phyloP scores from a whole-genome alignment of 805 yeast genomes.

The Dipodascus albidus region DNA sequence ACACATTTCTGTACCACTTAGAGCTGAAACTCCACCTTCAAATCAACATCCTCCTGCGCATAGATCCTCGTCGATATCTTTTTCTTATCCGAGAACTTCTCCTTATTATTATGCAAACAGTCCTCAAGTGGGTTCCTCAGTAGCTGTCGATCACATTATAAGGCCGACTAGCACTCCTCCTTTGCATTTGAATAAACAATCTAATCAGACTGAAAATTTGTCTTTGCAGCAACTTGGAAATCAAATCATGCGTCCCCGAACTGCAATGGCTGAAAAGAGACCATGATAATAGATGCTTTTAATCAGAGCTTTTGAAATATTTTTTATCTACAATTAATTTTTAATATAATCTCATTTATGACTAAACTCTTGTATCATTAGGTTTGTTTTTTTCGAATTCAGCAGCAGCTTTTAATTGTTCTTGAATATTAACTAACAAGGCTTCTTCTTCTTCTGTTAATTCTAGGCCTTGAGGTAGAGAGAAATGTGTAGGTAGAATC shows the following conservation, averaged over 20 bases:
- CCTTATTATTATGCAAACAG: background rate
- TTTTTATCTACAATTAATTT: background rate
- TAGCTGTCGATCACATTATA: background rate
- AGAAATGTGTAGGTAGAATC: background rate
- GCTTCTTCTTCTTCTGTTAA: constrained; percentile 1
- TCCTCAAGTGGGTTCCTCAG: background rate
- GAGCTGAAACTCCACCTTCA: constrained; percentile 4
- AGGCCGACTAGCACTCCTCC: background rate
- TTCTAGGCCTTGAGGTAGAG: background rate
- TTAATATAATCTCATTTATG: background rate
- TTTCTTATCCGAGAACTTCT: constrained; percentile 1
- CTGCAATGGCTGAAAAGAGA: background rate
- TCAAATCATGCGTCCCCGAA: background rate
- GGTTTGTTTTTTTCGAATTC: background rate
- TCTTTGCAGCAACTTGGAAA: background rate
- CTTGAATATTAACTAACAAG: background rate
- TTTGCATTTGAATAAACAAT: background rate
- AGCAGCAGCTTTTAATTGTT: background rate
- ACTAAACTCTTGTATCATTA: background rate
- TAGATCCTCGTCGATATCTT: constrained; percentile 8
- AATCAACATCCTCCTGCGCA: constrained; percentile 6
- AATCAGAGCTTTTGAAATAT: background rate
- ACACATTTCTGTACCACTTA: background rate
- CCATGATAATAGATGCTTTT: background rate
- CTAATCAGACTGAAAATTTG: background rate